Evolutionary conservation across 1,139 yeast genomes (phyloP).

Genomic region (Blastobotrys illinoisensis): DNA sequence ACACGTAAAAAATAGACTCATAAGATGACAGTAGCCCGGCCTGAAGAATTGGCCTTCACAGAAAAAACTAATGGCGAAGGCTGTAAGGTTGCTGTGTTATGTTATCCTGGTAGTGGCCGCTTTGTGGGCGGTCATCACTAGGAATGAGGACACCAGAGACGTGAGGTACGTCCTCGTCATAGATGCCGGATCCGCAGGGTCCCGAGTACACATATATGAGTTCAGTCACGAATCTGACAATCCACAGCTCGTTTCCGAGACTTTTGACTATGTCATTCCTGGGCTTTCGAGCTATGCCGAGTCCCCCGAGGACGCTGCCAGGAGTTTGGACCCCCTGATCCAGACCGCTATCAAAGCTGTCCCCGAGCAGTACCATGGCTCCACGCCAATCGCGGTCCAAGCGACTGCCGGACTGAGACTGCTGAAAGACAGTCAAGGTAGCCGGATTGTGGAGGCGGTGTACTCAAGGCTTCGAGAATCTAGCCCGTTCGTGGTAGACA

Average conservation of each 20-base stretch:
- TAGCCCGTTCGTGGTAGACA: conserved; percentile 78
- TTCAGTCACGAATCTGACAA: conserved; percentile 59
- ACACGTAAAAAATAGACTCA: neutral
- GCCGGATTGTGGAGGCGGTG: conserved; percentile 63
- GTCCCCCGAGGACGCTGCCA: conserved; percentile 74
- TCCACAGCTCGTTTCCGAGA: conserved; percentile 66
- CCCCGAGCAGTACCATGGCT: conserved; percentile 59
- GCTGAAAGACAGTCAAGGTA: conserved; percentile 66
- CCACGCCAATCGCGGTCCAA: conserved; percentile 88
- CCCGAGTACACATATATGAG: conserved; percentile 84
- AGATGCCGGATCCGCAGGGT: conserved; percentile 94
- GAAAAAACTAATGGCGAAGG: neutral
- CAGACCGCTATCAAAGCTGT: conserved; percentile 64
- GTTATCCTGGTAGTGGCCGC: neutral
- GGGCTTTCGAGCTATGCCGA: conserved; percentile 82
- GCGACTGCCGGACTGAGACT: conserved; percentile 92
- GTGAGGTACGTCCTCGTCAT: conserved; percentile 65
- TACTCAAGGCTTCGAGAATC: conserved; percentile 60
- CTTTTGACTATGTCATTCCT: conserved; percentile 77
- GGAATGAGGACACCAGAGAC: neutral
- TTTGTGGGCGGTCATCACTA: neutral
- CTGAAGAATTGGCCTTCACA: neutral
- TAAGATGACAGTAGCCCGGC: neutral
- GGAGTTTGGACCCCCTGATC: conserved; percentile 71
- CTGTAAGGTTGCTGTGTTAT: neutral